These are phyloP conservation scores for Mycena alexandri DNA, from an alignment of 768 basidiomycete genomes.

Conservation along the genomic window DNA sequence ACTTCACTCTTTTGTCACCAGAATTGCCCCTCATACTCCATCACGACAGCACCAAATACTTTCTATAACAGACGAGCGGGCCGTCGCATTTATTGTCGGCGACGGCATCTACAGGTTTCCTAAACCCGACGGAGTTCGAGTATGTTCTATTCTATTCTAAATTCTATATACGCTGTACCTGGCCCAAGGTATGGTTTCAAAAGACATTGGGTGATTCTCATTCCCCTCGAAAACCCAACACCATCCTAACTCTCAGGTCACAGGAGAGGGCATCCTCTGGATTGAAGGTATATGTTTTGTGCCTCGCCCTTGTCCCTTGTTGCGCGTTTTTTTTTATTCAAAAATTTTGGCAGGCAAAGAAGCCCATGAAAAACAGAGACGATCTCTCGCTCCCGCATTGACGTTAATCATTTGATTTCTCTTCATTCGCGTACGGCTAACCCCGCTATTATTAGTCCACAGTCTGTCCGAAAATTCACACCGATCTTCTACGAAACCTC, in stretches of 20 bases:
- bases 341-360: conserved; percentile 57
- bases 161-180: too few species aligned
- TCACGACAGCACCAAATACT: conserved; percentile 64
- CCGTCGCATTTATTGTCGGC: conserved; percentile 67
- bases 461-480: conserved; percentile 65
- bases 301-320: neutral
- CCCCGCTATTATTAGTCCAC: conserved; percentile 50
- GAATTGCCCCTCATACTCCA: conserved; percentile 21
- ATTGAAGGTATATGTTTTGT: conserved; percentile 62
- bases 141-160: too few species aligned
- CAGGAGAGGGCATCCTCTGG: conserved; percentile 72
- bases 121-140: conserved; percentile 71
- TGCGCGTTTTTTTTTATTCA: neutral
- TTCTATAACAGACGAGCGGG: conserved; percentile 66
- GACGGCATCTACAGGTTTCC: conserved; percentile 71
- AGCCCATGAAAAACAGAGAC: conserved; percentile 68
- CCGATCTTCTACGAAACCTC: conserved; percentile 70
- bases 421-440: conserved; percentile 6
- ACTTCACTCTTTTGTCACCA: conserved; percentile 17
- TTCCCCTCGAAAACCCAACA: neutral
- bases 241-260: neutral
- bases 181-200: conserved; percentile 76
- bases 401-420: conserved; percentile 52
- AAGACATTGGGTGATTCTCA: conserved; percentile 56
- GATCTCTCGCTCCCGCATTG: conserved; percentile 66